phyloP scores from a whole-genome alignment of 495 filamentous ascomycete genomes.

The Coniosporium apollinis region DNA sequence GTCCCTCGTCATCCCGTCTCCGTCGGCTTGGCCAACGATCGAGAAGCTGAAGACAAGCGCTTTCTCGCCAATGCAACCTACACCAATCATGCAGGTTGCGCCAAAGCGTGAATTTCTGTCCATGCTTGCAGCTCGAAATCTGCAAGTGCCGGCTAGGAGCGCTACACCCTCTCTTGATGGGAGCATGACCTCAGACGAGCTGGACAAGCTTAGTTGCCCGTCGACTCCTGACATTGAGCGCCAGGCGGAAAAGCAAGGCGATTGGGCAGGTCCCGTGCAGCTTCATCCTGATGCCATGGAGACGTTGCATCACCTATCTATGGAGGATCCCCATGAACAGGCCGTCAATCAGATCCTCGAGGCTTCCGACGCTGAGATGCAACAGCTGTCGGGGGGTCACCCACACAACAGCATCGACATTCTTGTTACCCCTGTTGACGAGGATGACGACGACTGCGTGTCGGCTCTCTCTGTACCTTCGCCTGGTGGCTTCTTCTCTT shows the following conservation, averaged over 20 bases:
- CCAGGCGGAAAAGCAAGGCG: constrained; percentile 30
- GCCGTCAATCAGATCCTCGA: constrained; percentile 30
- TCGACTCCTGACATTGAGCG: constrained; percentile 58
- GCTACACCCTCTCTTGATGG: constrained; percentile 80
- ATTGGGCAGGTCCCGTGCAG: constrained; percentile 46
- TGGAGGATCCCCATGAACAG: constrained; percentile 34
- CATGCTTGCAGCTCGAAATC: constrained; percentile 39
- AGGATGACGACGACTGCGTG: constrained; percentile 34
- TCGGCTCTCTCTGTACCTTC: constrained; percentile 60
- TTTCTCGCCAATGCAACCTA: constrained; percentile 54
- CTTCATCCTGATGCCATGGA: constrained; percentile 63
- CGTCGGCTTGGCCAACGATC: constrained; percentile 39
- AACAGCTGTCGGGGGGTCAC: constrained; percentile 15
- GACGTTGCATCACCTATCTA: constrained; percentile 57
- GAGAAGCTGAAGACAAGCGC: constrained; percentile 32
- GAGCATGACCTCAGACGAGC: constrained; percentile 69
- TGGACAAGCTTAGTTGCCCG: constrained; percentile 61
- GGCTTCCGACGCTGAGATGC: constrained; percentile 29
- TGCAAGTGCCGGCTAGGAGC: constrained; percentile 48
- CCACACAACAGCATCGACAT: constrained; percentile 10
- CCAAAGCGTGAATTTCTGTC: constrained; percentile 59
- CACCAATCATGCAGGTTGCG: constrained; percentile 56
- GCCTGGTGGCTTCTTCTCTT: constrained; percentile 80
- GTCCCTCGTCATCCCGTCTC: constrained; percentile 55
- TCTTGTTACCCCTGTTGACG: constrained; percentile 16